Percentiles rank a stretch among this genome's conserved stretches.
These are phyloP conservation scores for Fraxinus baroniana DNA, from an alignment of 305 asterid genomes.

Conservation along the genomic window DNA sequence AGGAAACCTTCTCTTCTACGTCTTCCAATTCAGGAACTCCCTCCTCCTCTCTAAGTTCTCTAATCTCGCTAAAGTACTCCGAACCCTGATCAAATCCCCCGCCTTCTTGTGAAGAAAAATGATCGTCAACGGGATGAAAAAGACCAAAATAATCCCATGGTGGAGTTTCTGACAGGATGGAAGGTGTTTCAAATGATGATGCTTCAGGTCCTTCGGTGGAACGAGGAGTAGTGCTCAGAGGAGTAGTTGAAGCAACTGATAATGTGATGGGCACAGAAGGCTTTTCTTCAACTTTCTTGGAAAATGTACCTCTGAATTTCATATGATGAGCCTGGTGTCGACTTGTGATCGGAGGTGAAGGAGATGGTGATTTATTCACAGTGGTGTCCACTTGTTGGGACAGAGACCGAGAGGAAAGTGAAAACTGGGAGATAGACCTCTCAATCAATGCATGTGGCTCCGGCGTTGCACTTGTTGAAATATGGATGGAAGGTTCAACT, in stretches of 20 bases:
- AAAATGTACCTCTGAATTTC: conserved; percentile 63
- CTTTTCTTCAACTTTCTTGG: conserved; percentile 81
- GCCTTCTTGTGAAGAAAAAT: conserved; percentile 46
- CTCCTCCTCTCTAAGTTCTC: conserved; percentile 36
- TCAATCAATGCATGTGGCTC: conserved; percentile 50
- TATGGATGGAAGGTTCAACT: conserved; percentile 45
- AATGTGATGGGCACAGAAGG: conserved; percentile 51
- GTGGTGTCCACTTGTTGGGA: conserved; percentile 44
- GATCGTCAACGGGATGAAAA: conserved; percentile 59
- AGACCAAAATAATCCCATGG: conserved; percentile 71
- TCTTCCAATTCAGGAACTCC: conserved; percentile 49
- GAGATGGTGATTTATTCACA: conserved; percentile 53
- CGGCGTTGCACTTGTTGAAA: conserved; percentile 47
- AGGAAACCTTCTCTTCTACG: conserved; percentile 50
- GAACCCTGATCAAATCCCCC: conserved; percentile 31
- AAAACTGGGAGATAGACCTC: conserved; percentile 55
- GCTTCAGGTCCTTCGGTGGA: conserved; percentile 41
- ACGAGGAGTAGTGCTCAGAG: conserved; percentile 58
- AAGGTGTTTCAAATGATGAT: conserved; percentile 54
- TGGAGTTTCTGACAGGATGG: conserved; percentile 31
- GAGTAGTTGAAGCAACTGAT: conserved; percentile 60
- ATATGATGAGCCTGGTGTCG: conserved; percentile 56
- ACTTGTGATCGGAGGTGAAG: conserved; percentile 53
- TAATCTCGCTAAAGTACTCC: conserved; percentile 36
- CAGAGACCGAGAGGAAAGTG: conserved; percentile 45